Evolutionary conservation across 2,329 filamentous ascomycete genomes (phyloP).

Genomic region (Penicillium thymicola): DNA sequence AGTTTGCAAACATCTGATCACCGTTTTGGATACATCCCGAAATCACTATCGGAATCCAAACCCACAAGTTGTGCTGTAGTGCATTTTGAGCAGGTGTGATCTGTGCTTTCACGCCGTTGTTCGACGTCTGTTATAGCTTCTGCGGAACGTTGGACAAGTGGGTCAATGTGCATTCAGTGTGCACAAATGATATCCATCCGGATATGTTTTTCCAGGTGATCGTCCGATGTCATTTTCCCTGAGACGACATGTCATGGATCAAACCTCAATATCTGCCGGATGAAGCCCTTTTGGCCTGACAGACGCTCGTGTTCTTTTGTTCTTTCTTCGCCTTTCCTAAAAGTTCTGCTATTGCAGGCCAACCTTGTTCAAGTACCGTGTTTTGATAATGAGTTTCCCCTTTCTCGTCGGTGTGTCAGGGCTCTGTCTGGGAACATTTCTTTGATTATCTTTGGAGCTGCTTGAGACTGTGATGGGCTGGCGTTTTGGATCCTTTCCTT

Average conservation of each 20-base stretch:
- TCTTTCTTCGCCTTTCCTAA: not conserved
- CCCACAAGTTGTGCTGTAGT: not conserved
- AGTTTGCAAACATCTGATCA: not conserved
- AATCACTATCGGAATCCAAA: not conserved
- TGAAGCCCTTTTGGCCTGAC: not conserved
- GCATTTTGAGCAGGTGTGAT: not conserved
- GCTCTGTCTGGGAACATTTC: not conserved
- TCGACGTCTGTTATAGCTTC: constrained; percentile 13
- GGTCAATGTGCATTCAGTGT: not conserved
- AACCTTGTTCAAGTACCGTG: not conserved
- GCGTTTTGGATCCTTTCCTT: constrained; percentile 2
- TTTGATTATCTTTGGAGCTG: not conserved
- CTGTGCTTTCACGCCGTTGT: not conserved
- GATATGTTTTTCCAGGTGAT: not conserved
- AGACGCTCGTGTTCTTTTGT: not conserved
- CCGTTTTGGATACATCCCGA: not conserved
- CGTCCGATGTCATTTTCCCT: constrained; percentile 19
- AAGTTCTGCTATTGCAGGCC: not conserved
- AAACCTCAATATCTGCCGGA: not conserved
- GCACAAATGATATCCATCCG: constrained; percentile 11
- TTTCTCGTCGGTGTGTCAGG: not conserved
- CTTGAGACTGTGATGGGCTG: not conserved
- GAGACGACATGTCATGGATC: not conserved
- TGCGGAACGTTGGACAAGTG: not conserved
- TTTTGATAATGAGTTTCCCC: not conserved